These are phyloP conservation scores for Eutypa lata DNA, from an alignment of 2,329 filamentous ascomycete species.

Conservation along the genomic window DNA sequence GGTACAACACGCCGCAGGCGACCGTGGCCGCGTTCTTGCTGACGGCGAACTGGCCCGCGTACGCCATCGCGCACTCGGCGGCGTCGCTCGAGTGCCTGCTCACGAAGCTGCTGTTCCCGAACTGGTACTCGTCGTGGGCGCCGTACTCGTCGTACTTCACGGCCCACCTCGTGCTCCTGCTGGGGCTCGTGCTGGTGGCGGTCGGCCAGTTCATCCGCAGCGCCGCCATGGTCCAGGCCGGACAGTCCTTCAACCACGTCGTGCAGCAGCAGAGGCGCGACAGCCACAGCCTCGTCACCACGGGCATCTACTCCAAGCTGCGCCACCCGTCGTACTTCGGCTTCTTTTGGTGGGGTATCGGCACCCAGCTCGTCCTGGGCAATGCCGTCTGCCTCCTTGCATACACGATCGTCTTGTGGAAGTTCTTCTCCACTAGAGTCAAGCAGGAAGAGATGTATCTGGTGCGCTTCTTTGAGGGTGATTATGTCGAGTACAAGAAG, in stretches of 20 bases:
- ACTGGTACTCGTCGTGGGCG: slow-evolving; percentile 40
- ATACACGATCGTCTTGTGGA: slow-evolving; percentile 76
- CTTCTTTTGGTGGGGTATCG: slow-evolving; percentile 98
- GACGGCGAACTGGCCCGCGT: slow-evolving; percentile 77
- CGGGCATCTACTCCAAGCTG: slow-evolving; percentile 71
- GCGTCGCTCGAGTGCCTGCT: slow-evolving; percentile 72
- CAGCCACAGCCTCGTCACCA: slow-evolving; percentile 77
- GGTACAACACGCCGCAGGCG: slow-evolving; percentile 74
- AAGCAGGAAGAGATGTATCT: slow-evolving; percentile 74
- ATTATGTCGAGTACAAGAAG: slow-evolving; percentile 73
- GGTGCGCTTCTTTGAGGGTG: slow-evolving; percentile 76
- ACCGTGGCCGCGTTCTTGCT: slow-evolving; percentile 77
- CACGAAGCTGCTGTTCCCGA: slow-evolving; percentile 54
- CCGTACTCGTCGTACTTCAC: slow-evolving; percentile 37
- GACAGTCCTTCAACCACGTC: slow-evolving; percentile 86
- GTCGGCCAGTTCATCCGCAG: slow-evolving; percentile 74
- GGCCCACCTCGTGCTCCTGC: slow-evolving; percentile 39
- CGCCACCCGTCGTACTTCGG: slow-evolving; percentile 95
- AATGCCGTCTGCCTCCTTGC: slow-evolving; percentile 75
- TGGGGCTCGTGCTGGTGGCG: slow-evolving; percentile 62
- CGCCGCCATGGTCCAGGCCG: slow-evolving; percentile 85
- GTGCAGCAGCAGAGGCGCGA: slow-evolving; percentile 68
- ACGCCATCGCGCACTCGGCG: slow-evolving; percentile 76
- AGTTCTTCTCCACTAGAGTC: slow-evolving; percentile 77
- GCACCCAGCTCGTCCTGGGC: slow-evolving; percentile 85